Percentiles rank a stretch among this genome's conserved stretches.
phyloP scores from a whole-genome alignment of 306 rosid species.

The Vigna trinervia region DNA sequence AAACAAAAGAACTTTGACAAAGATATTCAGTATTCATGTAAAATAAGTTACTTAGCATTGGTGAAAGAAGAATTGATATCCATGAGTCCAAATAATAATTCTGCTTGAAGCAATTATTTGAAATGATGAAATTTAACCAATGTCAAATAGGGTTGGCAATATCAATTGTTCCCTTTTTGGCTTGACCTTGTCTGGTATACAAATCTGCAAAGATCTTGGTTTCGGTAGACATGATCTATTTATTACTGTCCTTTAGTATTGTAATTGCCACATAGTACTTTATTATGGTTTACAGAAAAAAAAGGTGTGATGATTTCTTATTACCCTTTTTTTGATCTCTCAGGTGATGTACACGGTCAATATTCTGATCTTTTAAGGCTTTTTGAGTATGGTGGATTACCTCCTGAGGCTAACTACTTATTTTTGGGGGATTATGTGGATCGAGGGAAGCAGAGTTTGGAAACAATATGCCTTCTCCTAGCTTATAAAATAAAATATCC shows the following conservation, averaged over 20 bases:
- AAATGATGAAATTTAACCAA: not conserved
- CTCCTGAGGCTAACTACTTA: slow-evolving; percentile 81
- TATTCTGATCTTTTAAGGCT: slow-evolving; percentile 69
- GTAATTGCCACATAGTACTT: slow-evolving; percentile 10
- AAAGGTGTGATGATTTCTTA: slow-evolving; percentile 30
- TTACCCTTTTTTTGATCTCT: slow-evolving; percentile 27
- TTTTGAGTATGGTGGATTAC: slow-evolving; percentile 87
- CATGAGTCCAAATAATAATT: slow-evolving; percentile 7
- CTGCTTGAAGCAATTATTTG: slow-evolving; percentile 27
- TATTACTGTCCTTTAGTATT: slow-evolving; percentile 14
- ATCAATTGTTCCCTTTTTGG: slow-evolving; percentile 14
- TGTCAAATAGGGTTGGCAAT: slow-evolving; percentile 3
- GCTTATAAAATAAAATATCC: slow-evolving; percentile 57
- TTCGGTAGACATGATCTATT: slow-evolving; percentile 24
- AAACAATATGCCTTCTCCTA: slow-evolving; percentile 57
- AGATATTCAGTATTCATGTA: not conserved
- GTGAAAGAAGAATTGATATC: slow-evolving; percentile 17
- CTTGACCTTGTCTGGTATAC: slow-evolving; percentile 20
- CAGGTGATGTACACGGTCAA: slow-evolving; percentile 93
- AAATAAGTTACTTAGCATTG: not conserved
- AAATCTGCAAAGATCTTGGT: slow-evolving; percentile 28
- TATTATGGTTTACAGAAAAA: not conserved
- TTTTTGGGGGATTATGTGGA: slow-evolving; percentile 71
- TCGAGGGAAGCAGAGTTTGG: slow-evolving; percentile 68
- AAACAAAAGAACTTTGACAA: not conserved